These are phyloP conservation scores for Phytophthora aleatoria DNA, from an alignment of 352 stramenopile species.

Conservation along the genomic window DNA sequence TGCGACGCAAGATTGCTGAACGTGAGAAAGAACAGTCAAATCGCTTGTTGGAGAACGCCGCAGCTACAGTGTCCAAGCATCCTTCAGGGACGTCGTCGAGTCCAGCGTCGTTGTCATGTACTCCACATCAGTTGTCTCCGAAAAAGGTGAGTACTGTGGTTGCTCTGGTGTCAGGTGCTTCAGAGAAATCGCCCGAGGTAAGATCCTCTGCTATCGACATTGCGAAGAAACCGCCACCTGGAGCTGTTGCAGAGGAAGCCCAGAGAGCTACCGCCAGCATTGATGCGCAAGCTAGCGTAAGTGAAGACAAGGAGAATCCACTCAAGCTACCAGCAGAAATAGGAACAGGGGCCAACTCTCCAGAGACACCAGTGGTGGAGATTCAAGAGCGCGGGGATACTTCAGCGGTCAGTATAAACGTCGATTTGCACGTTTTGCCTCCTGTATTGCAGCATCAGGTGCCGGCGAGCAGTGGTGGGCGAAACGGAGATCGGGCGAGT, in stretches of 20 bases:
- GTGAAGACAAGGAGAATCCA: constrained; percentile 8
- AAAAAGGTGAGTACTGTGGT: constrained; percentile 7
- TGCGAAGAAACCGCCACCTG: constrained; percentile 1
- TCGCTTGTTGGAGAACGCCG: constrained; percentile 24
- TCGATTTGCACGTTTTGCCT: constrained; percentile 30
- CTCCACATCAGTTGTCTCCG: constrained; percentile 6
- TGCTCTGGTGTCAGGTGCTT: constrained; percentile 5
- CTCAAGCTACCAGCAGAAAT: neutral
- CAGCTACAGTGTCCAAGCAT: constrained; percentile 21
- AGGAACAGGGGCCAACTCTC: constrained; percentile 4
- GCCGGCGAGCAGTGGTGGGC: constrained; percentile 29
- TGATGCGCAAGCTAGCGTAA: constrained; percentile 8
- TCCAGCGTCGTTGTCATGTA: constrained; percentile 21
- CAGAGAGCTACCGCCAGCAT: neutral
- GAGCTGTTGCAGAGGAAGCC: neutral
- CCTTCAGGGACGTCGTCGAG: constrained; percentile 20
- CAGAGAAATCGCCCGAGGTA: constrained; percentile 4
- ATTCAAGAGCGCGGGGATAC: constrained; percentile 15
- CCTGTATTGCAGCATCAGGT: constrained; percentile 29
- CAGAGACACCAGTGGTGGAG: constrained; percentile 5
- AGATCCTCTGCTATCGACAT: constrained; percentile 6
- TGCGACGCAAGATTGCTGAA: constrained; percentile 61
- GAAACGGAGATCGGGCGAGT: constrained; percentile 30
- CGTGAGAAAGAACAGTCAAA: constrained; percentile 45
- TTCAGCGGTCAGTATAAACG: constrained; percentile 40